Conservation (phyloP, 202 grass and related monocot species). For the Digitaria exilis region DNA sequence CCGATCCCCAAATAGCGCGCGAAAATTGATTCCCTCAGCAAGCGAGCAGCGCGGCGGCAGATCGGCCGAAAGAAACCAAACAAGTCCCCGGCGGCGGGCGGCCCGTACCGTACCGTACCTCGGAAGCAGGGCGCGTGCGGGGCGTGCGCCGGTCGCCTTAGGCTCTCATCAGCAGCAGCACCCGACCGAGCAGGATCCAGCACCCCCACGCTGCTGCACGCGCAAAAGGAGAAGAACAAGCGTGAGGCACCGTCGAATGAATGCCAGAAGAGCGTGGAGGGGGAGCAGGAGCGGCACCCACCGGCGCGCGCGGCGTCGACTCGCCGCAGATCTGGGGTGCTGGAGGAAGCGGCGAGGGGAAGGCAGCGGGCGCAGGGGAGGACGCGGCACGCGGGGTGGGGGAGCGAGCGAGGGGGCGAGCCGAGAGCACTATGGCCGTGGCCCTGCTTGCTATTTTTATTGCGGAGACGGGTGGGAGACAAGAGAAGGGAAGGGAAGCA, state of each 20-base stretch:
- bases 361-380: neutral
- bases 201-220: neutral
- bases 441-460: slow-evolving; percentile 28
- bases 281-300: neutral
- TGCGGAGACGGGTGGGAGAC: neutral
- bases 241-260: neutral
- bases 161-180: slow-evolving; percentile 12
- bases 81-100: no score
- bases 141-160: neutral
- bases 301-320: slow-evolving; percentile 16
- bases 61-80: neutral
- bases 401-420: neutral
- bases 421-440: neutral
- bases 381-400: neutral
- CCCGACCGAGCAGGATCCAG: neutral
- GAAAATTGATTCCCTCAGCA: neutral
- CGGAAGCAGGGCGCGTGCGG: slow-evolving; percentile 14
- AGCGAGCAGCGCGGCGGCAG: neutral
- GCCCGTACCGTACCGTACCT: neutral
- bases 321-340: slow-evolving; percentile 32
- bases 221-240: neutral
- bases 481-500: neutral
- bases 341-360: neutral
- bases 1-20: no score
- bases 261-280: no score